Percentiles rank a stretch among this genome's conserved stretches.
phyloP scores from a whole-genome alignment of 306 rosid species.

The Alnus glutinosa region DNA sequence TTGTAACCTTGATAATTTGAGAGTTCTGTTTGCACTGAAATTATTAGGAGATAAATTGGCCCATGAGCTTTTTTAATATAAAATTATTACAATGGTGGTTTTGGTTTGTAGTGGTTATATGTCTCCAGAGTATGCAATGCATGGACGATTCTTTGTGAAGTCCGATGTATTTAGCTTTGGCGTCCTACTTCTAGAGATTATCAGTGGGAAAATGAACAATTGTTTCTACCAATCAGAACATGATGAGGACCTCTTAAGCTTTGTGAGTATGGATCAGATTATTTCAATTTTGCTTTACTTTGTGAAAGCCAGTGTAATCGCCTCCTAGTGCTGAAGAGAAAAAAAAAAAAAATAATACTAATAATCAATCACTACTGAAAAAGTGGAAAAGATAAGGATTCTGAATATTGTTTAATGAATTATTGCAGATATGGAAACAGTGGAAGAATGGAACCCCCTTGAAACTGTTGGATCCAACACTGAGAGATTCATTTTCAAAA shows the following conservation, averaged over 20 bases:
- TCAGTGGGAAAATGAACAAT: slow-evolving; percentile 22
- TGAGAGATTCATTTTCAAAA: background rate
- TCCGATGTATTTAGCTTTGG: slow-evolving; percentile 56
- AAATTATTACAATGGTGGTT: too few relatives aligned
- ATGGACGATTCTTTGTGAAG: slow-evolving; percentile 39
- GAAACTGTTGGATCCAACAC: slow-evolving; percentile 25
- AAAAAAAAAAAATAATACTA: background rate
- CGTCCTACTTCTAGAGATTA: slow-evolving; percentile 46
- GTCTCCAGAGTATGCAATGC: slow-evolving; percentile 52
- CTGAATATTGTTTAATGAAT: background rate
- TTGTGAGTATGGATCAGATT: too few relatives aligned
- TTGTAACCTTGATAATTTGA: background rate
- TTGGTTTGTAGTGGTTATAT: slow-evolving; percentile 49
- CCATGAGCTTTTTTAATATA: background rate
- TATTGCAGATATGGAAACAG: slow-evolving; percentile 51
- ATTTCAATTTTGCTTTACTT: too few relatives aligned
- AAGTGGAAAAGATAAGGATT: too few relatives aligned
- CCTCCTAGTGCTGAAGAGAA: background rate
- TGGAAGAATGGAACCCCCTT: slow-evolving; percentile 41
- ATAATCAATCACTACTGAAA: too few relatives aligned
- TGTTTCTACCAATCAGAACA: too few relatives aligned
- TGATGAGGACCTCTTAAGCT: too few relatives aligned
- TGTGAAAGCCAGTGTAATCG: too few relatives aligned
- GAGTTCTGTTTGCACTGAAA: background rate
- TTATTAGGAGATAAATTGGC: background rate